Evolutionary conservation across 2,329 filamentous ascomycete species (phyloP).

Genomic region (Cladosporium sp.): DNA sequence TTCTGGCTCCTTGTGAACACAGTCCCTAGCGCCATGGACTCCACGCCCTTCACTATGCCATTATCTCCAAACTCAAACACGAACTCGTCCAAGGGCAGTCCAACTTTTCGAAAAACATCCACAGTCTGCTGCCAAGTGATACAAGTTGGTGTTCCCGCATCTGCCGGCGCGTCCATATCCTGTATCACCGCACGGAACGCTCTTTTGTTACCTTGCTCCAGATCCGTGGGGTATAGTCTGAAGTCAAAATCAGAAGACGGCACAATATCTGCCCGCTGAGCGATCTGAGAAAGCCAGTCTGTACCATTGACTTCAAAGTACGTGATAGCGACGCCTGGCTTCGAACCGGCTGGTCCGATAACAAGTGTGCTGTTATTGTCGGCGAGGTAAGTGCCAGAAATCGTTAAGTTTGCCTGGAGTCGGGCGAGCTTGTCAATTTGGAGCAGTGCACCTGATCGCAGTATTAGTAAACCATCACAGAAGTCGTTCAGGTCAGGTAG

Average conservation of each 20-base stretch:
- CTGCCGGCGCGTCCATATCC: not conserved
- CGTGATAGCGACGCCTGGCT: not conserved
- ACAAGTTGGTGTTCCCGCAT: not conserved
- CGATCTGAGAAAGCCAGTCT: not conserved
- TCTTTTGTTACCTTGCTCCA: not conserved
- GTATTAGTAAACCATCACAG: not conserved
- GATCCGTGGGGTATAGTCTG: not conserved
- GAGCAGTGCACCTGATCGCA: not conserved
- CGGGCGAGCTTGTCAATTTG: not conserved
- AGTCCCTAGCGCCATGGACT: not conserved
- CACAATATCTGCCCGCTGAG: not conserved
- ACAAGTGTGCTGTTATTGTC: not conserved
- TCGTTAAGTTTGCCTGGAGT: not conserved
- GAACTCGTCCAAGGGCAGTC: not conserved
- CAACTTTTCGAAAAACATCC: not conserved
- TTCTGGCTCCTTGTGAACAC: not conserved
- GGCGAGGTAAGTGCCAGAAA: not conserved
- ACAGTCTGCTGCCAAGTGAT: not conserved
- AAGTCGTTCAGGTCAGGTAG: not conserved
- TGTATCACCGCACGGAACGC: not conserved
- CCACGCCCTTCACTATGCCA: not conserved
- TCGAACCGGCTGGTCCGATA: not conserved
- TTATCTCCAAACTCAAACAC: not conserved
- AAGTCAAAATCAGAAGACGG: not conserved
- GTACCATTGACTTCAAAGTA: not conserved